These are phyloP conservation scores for Leccinum broughii DNA, from an alignment of 768 basidiomycete genomes.

Conservation along the genomic window DNA sequence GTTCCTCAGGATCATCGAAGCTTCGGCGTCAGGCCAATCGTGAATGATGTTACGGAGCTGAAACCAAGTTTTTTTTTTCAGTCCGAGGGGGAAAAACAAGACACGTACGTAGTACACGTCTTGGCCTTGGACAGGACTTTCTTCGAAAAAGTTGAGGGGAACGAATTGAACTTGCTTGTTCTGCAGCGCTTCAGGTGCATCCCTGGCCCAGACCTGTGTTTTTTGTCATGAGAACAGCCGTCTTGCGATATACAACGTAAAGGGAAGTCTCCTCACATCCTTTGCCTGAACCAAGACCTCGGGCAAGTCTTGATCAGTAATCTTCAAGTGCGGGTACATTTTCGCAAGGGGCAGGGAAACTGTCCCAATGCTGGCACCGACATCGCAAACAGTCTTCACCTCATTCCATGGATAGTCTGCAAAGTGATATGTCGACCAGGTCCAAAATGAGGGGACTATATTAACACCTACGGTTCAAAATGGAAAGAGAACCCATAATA, in stretches of 20 bases:
- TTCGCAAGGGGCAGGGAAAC: conserved; percentile 30
- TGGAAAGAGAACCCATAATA: conserved; percentile 25
- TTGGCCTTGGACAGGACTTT: conserved; percentile 13
- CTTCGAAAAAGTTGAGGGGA: conserved; percentile 25
- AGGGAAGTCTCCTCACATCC: conserved; percentile 11
- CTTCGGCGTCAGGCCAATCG: conserved; percentile 39
- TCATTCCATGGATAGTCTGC: conserved; percentile 29
- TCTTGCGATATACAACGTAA: not conserved
- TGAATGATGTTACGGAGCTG: conserved; percentile 34
- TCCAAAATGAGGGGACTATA: not conserved
- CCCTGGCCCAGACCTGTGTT: conserved; percentile 18
- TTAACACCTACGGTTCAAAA: conserved; percentile 23
- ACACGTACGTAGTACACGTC: conserved; percentile 29
- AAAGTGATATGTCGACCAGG: not conserved
- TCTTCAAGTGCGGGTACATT: conserved; percentile 28
- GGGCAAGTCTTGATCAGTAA: conserved; percentile 32
- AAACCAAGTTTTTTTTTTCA: not conserved
- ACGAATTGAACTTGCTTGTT: conserved; percentile 16
- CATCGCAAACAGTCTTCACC: conserved; percentile 28
- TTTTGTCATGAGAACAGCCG: not conserved
- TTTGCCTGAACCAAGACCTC: conserved; percentile 25
- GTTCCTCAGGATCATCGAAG: conserved; percentile 31
- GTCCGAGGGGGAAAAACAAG: not conserved
- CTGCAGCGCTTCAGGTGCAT: conserved; percentile 20
- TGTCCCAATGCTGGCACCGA: conserved; percentile 31